These are phyloP conservation scores for Aphanomyces euteiches DNA, from an alignment of 352 stramenopile species.

Conservation along the genomic window DNA sequence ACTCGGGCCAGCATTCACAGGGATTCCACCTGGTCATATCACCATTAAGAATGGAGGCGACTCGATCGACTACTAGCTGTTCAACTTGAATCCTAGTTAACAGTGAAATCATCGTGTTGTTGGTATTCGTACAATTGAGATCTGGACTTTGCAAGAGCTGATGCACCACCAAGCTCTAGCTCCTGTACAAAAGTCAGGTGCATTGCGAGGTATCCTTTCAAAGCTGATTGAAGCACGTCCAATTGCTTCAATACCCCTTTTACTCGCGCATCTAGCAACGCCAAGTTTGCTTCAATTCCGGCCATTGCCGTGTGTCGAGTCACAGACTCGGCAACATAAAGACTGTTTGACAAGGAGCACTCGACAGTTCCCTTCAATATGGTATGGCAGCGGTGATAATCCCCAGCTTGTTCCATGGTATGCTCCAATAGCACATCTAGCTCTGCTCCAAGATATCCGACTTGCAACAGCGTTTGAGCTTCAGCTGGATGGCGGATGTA, in stretches of 20 bases:
- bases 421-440: slow-evolving; percentile 17
- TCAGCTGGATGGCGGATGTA: background rate
- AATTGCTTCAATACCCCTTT: background rate
- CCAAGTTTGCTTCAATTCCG: slow-evolving; percentile 8
- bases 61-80: slow-evolving; percentile 1
- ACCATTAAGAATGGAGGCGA: background rate
- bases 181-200: slow-evolving; percentile 14
- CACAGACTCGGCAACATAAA: slow-evolving; percentile 10
- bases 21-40: slow-evolving; percentile 7
- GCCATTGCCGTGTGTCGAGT: background rate
- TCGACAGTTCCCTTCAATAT: slow-evolving; percentile 2
- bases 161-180: background rate
- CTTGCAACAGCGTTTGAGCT: background rate
- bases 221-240: background rate
- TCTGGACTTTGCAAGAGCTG: background rate
- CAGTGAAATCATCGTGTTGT: background rate
- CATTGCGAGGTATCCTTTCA: slow-evolving; percentile 3
- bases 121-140: slow-evolving; percentile 2
- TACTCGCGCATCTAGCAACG: slow-evolving; percentile 1
- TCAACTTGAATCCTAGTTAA: slow-evolving; percentile 10
- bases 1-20: slow-evolving; percentile 1
- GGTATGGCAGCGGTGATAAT: slow-evolving; percentile 18
- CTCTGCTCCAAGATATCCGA: slow-evolving; percentile 9
- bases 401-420: slow-evolving; percentile 13
- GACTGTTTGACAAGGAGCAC: background rate